Percentiles rank a stretch among this genome's conserved stretches.
Conservation (phyloP, 768 basidiomycete genomes). For the Rhodosporidiobolus odoratus region DNA sequence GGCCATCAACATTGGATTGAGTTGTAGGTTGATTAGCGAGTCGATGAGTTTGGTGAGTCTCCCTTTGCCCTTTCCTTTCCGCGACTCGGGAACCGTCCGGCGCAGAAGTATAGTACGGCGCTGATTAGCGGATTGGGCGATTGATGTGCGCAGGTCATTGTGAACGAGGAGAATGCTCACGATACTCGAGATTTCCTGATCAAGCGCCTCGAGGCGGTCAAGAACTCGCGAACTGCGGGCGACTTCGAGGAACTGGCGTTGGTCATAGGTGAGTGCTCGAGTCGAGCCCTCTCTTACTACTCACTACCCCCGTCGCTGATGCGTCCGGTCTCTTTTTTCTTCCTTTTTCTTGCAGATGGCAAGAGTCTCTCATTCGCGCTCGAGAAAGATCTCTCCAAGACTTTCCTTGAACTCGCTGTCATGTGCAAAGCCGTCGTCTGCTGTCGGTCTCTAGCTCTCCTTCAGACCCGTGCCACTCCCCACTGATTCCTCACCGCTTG, state of each 20-base stretch:
- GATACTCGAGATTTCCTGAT: constrained; percentile 80
- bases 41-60: constrained; percentile 86
- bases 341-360: constrained; percentile 78
- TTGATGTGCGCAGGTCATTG: constrained; percentile 62
- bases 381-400: constrained; percentile 83
- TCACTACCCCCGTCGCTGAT: no score
- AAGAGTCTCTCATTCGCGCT: constrained; percentile 89
- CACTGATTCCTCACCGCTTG: not conserved
- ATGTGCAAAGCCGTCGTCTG: constrained; percentile 99
- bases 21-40: constrained; percentile 91
- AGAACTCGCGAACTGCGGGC: constrained; percentile 81
- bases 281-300: no score
- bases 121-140: not conserved
- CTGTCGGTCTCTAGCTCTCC: constrained; percentile 56
- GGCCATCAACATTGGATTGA: constrained; percentile 98
- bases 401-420: constrained; percentile 87
- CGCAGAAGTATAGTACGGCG: no score
- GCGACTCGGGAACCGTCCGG: not conserved
- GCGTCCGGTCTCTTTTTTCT: no score
- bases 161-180: constrained; percentile 78
- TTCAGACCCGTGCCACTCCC: not conserved
- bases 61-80: no score
- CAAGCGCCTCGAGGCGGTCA: constrained; percentile 84
- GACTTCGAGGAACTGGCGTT: constrained; percentile 92
- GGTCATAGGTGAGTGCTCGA: constrained; percentile 80